Percentiles rank a stretch among this genome's conserved stretches.
These are phyloP conservation scores for Papiliotrema laurentii DNA, from an alignment of 1,284 basidiomycete species.

Conservation along the genomic window DNA sequence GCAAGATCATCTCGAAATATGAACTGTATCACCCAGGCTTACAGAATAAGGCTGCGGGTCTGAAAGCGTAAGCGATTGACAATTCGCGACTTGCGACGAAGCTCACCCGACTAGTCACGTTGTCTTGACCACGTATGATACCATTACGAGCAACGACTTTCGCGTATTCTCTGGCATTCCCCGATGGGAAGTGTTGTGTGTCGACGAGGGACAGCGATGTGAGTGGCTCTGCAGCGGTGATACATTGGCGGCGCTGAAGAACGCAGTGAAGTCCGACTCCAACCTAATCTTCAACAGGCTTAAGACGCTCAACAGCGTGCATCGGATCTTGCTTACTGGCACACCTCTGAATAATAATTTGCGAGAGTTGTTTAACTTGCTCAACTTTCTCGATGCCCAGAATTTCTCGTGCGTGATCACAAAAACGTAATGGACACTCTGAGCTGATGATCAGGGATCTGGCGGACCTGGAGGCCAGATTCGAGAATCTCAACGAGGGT, in stretches of 20 bases:
- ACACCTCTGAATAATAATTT: constrained; percentile 97
- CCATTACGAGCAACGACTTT: constrained; percentile 67
- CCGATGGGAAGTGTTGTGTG: constrained; percentile 86
- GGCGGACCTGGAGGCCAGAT: constrained; percentile 61
- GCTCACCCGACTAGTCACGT: constrained; percentile 56
- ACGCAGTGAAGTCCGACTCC: constrained; percentile 68
- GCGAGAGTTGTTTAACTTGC: constrained; percentile 87
- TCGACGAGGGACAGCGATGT: constrained; percentile 92
- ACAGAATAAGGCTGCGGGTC: constrained; percentile 33
- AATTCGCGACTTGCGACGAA: no score
- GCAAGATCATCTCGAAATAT: constrained; percentile 73
- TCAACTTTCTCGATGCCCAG: constrained; percentile 81
- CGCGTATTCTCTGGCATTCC: constrained; percentile 70
- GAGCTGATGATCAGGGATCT: constrained; percentile 53
- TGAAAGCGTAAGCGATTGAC: constrained; percentile 40
- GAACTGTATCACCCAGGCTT: constrained; percentile 65
- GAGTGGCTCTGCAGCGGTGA: constrained; percentile 44
- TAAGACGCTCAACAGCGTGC: constrained; percentile 69
- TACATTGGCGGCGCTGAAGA: background rate
- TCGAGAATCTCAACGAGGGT: constrained; percentile 70
- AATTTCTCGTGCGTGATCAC: constrained; percentile 50
- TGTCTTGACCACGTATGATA: constrained; percentile 85
- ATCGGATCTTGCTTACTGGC: constrained; percentile 88
- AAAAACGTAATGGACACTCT: background rate
- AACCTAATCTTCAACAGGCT: constrained; percentile 78